Base-by-base conservation (phyloP, 805 yeast genomes). In the Pichia paraexigua region DNA sequence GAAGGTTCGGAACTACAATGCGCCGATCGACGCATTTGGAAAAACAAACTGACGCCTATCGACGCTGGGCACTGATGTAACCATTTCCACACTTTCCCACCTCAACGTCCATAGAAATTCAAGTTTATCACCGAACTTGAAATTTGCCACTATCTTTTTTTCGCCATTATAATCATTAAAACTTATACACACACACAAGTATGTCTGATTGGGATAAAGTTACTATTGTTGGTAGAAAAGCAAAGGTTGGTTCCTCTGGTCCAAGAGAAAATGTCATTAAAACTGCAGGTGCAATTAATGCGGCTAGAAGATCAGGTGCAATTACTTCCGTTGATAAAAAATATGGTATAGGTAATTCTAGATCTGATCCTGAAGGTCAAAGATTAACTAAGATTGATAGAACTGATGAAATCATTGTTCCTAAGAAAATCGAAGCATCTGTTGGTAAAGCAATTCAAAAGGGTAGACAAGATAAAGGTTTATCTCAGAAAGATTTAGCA, bases 401-500 rank as follows among this genome's bases (percentile, higher is more conserved):
- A 68, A 83, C 89, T 47, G 95, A 90, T 63, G 97, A 91, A 62
- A 90, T 92, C 57, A 95, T 89, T 50, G 86, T 94, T 20, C 95
- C 95, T 53, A 85, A 91, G 72, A 94, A 91, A 72, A 71, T 94
- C 49, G 96, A 89, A 51, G 73, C 78, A 15, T 71, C 73, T 53
- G 98, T 94, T 30, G 99, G 98, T 58, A 87, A 85, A 67, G 85
- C 92, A 50, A 90, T 94, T 60, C 78, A 82, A 48, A 76, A 82
- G 67, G 96, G 86, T 39, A 83, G 99, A 74, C 83, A 82, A 63
- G 97, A 87, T 53, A 89, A 90, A 77, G 80, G 81, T 63, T 67
- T 91, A 66, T 85, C 97, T 11, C 99, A 94, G 71, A 94, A 94
- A 78, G 99, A 94, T 62, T 78, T 94, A 63, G 99, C 99, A 62